These are phyloP conservation scores for Aspergillus hancockii DNA, from an alignment of 495 filamentous ascomycete species.

Conservation along the genomic window DNA sequence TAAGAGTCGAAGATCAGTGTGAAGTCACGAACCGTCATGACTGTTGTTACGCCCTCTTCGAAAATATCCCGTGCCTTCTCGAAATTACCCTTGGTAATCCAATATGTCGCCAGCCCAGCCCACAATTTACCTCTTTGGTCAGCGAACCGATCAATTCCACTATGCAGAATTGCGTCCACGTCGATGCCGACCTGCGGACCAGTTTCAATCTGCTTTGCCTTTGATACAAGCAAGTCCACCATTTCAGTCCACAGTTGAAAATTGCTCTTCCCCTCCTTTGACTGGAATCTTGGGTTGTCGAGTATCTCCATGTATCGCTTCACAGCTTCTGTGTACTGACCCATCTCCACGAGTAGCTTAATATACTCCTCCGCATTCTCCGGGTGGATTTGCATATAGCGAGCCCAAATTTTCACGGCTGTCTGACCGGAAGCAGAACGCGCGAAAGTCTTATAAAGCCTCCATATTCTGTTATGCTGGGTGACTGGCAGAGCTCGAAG, in stretches of 20 bases:
- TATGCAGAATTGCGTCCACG: slow-evolving; percentile 90
- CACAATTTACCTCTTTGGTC: slow-evolving; percentile 97
- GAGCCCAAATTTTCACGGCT: slow-evolving; percentile 87
- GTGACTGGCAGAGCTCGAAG: slow-evolving; percentile 93
- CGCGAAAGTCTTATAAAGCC: slow-evolving; percentile 86
- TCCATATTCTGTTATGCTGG: slow-evolving; percentile 97
- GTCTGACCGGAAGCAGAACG: slow-evolving; percentile 90
- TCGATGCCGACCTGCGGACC: slow-evolving; percentile 79
- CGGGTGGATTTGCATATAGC: slow-evolving; percentile 98
- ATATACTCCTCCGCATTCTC: slow-evolving; percentile 97
- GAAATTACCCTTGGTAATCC: slow-evolving; percentile 90
- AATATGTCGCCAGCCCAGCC: slow-evolving; percentile 94
- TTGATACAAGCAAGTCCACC: slow-evolving; percentile 93
- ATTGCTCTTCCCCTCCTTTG: slow-evolving; percentile 89
- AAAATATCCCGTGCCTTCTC: slow-evolving; percentile 91
- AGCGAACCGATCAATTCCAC: slow-evolving; percentile 87
- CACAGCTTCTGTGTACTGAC: slow-evolving; percentile 87
- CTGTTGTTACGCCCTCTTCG: slow-evolving; percentile 95
- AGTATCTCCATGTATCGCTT: slow-evolving; percentile 92
- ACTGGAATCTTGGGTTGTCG: slow-evolving; percentile 88
- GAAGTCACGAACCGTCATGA: slow-evolving; percentile 99
- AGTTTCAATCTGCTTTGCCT: slow-evolving; percentile 82
- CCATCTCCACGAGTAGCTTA: slow-evolving; percentile 77
- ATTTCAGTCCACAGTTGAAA: slow-evolving; percentile 98
- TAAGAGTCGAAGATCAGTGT: slow-evolving; percentile 96